phyloP scores from a whole-genome alignment of 2,329 filamentous ascomycete species.

The Fonsecaea pugnacius region DNA sequence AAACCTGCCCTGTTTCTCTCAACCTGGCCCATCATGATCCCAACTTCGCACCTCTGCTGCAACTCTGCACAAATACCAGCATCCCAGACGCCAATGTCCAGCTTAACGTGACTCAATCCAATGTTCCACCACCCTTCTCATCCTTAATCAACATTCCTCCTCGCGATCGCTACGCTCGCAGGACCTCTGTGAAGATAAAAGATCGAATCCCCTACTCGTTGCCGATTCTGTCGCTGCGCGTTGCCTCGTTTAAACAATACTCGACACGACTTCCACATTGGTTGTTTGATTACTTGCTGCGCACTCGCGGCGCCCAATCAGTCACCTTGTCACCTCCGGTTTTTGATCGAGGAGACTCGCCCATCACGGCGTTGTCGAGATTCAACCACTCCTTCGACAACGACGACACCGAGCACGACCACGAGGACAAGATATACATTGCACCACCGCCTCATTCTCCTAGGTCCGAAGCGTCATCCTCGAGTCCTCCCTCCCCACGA shows the following conservation, averaged over 20 bases:
- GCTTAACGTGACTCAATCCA: constrained; percentile 10
- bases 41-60: constrained; percentile 4
- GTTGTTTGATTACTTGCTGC: constrained; percentile 18
- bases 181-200: background rate
- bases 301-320: constrained; percentile 23
- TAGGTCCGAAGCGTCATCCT: constrained; percentile 49
- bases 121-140: background rate
- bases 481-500: constrained; percentile 57
- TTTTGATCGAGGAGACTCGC: constrained; percentile 35
- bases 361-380: constrained; percentile 52
- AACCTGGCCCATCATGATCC: background rate
- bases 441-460: constrained; percentile 49
- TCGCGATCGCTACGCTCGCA: background rate
- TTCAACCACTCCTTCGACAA: constrained; percentile 27
- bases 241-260: constrained; percentile 6
- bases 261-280: constrained; percentile 8
- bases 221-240: constrained; percentile 2
- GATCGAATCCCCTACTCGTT: constrained; percentile 1
- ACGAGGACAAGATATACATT: constrained; percentile 46
- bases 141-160: background rate
- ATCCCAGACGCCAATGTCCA: constrained; percentile 4
- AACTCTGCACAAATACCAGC: constrained; percentile 5
- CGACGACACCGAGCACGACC: constrained; percentile 40
- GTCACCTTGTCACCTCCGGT: constrained; percentile 23
- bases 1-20: background rate